These are phyloP conservation scores for Phyllosticta capitalensis DNA, from an alignment of 2,329 filamentous ascomycete genomes.

Conservation along the genomic window DNA sequence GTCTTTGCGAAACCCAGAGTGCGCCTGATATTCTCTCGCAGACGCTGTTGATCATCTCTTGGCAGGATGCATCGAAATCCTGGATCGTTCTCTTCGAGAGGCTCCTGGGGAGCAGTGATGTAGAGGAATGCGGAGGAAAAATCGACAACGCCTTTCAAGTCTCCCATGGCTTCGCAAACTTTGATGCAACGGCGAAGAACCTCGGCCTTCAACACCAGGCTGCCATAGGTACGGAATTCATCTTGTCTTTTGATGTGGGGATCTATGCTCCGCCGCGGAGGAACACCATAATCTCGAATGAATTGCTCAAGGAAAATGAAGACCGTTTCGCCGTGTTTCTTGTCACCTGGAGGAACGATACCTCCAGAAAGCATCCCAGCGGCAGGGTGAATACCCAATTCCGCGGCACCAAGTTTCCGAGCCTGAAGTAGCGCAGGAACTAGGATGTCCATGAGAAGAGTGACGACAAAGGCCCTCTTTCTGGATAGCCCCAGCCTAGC, in stretches of 20 bases:
- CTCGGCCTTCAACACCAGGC: conserved; percentile 71
- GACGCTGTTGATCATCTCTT: conserved; percentile 72
- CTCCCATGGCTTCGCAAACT: conserved; percentile 85
- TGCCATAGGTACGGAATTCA: conserved; percentile 55
- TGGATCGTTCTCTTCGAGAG: conserved; percentile 42
- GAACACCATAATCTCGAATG: conserved; percentile 34
- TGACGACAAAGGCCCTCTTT: conserved; percentile 84
- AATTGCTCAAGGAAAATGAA: conserved; percentile 28
- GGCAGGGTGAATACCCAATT: conserved; percentile 89
- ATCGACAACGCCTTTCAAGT: conserved; percentile 80
- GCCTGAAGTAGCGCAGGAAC: conserved; percentile 83
- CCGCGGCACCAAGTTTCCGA: conserved; percentile 85
- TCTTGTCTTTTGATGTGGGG: conserved; percentile 1
- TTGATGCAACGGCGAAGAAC: conserved; percentile 84
- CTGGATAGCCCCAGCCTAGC: conserved; percentile 69
- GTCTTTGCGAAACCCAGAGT: conserved; percentile 70
- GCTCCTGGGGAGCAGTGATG: conserved; percentile 70
- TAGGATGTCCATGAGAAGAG: conserved; percentile 73
- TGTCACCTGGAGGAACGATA: conserved; percentile 22
- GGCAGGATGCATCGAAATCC: conserved; percentile 40
- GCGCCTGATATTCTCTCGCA: conserved; percentile 78
- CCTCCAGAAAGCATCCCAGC: conserved; percentile 63
- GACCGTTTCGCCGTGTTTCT: conserved; percentile 3
- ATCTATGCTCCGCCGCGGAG: conserved; percentile 19
- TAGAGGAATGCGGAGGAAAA: conserved; percentile 79